phyloP scores from a whole-genome alignment of 2,329 filamentous ascomycete species.

The Ophiosphaerella herpotricha region DNA sequence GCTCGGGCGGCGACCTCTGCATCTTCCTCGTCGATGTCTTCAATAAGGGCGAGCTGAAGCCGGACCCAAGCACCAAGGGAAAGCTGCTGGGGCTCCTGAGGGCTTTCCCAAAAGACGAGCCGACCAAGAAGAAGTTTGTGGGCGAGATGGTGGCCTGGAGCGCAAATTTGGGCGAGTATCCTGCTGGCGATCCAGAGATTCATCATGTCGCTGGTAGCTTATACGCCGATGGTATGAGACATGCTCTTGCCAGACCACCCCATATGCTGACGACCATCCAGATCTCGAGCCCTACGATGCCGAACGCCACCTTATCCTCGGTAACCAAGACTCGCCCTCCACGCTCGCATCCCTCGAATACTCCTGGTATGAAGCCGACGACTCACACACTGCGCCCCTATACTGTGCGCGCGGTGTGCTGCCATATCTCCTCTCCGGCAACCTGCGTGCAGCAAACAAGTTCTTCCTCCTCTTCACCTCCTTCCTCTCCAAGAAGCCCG shows the following conservation, averaged over 20 bases:
- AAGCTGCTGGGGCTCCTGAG: slow-evolving; percentile 77
- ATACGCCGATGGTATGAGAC: slow-evolving; percentile 72
- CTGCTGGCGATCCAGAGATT: slow-evolving; percentile 89
- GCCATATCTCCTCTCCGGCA: slow-evolving; percentile 88
- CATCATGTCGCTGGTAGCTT: slow-evolving; percentile 89
- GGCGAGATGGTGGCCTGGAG: slow-evolving; percentile 90
- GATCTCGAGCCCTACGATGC: slow-evolving; percentile 93
- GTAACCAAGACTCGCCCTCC: slow-evolving; percentile 85
- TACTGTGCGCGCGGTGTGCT: slow-evolving; percentile 87
- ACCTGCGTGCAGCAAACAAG: slow-evolving; percentile 85
- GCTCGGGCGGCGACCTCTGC: slow-evolving; percentile 87
- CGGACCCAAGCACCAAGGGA: slow-evolving; percentile 74
- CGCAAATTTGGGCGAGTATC: slow-evolving; percentile 80
- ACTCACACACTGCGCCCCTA: slow-evolving; percentile 81
- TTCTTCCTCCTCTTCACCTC: slow-evolving; percentile 77
- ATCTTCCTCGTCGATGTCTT: slow-evolving; percentile 89
- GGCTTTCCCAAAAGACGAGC: slow-evolving; percentile 80
- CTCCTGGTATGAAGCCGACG: slow-evolving; percentile 88
- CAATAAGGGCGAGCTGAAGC: slow-evolving; percentile 79
- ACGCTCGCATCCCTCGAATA: slow-evolving; percentile 84
- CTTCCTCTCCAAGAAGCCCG: slow-evolving; percentile 64
- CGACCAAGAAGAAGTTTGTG: slow-evolving; percentile 90
- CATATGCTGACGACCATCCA: slow-evolving; percentile 29
- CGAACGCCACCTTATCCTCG: slow-evolving; percentile 84
- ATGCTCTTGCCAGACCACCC: not conserved